phyloP scores from a whole-genome alignment of 2,329 filamentous ascomycete genomes.

The Botrytis squamosa region DNA sequence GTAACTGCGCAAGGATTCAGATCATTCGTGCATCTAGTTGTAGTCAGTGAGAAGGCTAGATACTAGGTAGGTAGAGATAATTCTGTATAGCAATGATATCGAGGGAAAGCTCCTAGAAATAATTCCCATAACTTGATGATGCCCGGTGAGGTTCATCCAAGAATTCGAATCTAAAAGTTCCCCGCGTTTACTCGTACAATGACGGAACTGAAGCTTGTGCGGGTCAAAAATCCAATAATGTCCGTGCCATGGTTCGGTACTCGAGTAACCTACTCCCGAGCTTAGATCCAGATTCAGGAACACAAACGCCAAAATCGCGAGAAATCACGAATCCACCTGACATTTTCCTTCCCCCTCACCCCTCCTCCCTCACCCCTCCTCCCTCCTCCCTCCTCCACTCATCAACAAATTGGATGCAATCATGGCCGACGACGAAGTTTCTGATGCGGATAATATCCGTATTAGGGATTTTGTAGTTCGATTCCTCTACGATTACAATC shows the following conservation, averaged over 20 bases:
- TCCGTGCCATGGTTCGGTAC: neutral
- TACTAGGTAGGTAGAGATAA: neutral
- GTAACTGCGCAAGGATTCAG: neutral
- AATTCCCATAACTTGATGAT: neutral
- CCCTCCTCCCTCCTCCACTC: neutral
- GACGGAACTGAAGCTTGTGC: neutral
- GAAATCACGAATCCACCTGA: constrained; percentile 17
- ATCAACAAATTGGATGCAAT: neutral
- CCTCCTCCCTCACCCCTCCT: neutral
- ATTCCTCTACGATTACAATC: neutral
- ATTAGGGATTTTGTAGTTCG: neutral
- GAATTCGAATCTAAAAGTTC: neutral
- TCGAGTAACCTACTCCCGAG: neutral
- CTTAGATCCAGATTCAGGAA: neutral
- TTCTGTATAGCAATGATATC: neutral
- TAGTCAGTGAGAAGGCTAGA: neutral
- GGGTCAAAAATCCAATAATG: neutral
- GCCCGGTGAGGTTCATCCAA: neutral
- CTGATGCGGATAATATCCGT: constrained; percentile 3
- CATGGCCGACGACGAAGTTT: constrained; percentile 12
- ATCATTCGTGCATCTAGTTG: neutral
- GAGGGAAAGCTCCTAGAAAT: neutral
- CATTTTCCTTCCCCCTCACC: neutral
- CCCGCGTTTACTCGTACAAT: neutral
- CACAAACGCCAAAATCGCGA: constrained; percentile 9